A percentile compares a stretch with the other conserved stretches of the same genome.
phyloP scores from a whole-genome alignment of 2,329 filamentous ascomycete genomes.

The Pezicula radicicola region DNA sequence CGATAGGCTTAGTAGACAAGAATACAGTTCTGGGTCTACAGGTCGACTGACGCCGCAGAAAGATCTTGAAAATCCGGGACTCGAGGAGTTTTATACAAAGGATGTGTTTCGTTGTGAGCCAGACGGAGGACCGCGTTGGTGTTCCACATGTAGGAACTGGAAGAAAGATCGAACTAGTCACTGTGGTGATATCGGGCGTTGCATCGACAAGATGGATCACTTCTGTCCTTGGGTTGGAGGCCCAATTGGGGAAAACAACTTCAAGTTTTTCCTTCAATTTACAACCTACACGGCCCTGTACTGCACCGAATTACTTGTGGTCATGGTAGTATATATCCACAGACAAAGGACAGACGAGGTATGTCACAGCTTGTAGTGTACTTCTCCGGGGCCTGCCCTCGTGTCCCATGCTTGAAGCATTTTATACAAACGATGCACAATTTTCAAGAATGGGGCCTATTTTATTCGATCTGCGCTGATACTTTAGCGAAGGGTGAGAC shows the following conservation, averaged over 20 bases:
- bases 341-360: constrained; percentile 36
- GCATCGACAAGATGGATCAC: constrained; percentile 89
- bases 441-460: constrained; percentile 12
- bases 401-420: not conserved
- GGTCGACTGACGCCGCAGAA: constrained; percentile 9
- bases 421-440: not conserved
- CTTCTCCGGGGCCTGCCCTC: not conserved
- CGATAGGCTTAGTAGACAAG: constrained; percentile 17
- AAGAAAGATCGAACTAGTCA: constrained; percentile 88
- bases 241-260: constrained; percentile 80
- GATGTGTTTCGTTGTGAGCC: constrained; percentile 81
- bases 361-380: not conserved
- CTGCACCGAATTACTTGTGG: constrained; percentile 60
- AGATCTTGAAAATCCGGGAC: constrained; percentile 59
- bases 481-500: constrained; percentile 21
- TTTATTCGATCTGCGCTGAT: constrained; percentile 10
- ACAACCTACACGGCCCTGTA: constrained; percentile 69
- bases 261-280: constrained; percentile 94
- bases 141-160: constrained; percentile 78
- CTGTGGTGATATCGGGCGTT: constrained; percentile 83
- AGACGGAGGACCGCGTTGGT: constrained; percentile 85
- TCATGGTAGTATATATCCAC: constrained; percentile 59
- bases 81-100: constrained; percentile 76
- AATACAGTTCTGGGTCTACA: constrained; percentile 16
- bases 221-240: constrained; percentile 97